Evolutionary conservation across 495 filamentous ascomycete genomes (phyloP).

Genomic region (Trichodelitschia bisporula): DNA sequence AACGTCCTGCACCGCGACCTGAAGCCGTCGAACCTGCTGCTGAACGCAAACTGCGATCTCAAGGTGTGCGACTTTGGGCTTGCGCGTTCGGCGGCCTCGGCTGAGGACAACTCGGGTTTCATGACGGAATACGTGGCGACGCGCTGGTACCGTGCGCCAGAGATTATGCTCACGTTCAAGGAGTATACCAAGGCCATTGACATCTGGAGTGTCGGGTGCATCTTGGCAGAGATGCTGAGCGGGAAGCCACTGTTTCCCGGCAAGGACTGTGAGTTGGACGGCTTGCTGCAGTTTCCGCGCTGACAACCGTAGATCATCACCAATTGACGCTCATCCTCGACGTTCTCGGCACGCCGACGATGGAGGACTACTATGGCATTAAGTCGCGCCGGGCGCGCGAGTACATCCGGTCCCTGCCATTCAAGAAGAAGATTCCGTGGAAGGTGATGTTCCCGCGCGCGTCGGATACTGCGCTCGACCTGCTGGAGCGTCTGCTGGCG

Average conservation of each 20-base stretch:
- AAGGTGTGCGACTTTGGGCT: constrained; percentile 98
- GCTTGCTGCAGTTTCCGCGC: constrained; percentile 8
- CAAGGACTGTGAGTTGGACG: constrained; percentile 65
- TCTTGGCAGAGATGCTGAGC: constrained; percentile 98
- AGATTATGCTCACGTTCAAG: constrained; percentile 99
- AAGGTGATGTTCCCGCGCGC: constrained; percentile 94
- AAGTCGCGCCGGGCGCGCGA: constrained; percentile 94
- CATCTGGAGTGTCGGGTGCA: constrained; percentile 98
- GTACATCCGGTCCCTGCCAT: constrained; percentile 97
- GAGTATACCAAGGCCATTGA: constrained; percentile 99
- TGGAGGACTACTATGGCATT: constrained; percentile 99
- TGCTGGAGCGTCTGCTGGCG: constrained; percentile 83
- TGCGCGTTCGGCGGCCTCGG: constrained; percentile 82
- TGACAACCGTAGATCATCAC: constrained; percentile 55
- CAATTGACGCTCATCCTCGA: constrained; percentile 95
- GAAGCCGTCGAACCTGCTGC: constrained; percentile 88
- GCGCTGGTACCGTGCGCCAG: constrained; percentile 93
- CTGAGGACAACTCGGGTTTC: constrained; percentile 95
- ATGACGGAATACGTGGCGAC: constrained; percentile 99
- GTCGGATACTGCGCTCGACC: constrained; percentile 73
- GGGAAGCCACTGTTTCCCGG: constrained; percentile 97
- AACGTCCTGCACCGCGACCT: constrained; percentile 92
- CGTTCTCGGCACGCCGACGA: constrained; percentile 93
- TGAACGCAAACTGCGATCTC: constrained; percentile 96
- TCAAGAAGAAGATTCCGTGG: constrained; percentile 99